Percentiles rank a stretch among this genome's conserved stretches.
Evolutionary conservation across 306 rosid species (phyloP).

Genomic region (Acmispon strigosus): DNA sequence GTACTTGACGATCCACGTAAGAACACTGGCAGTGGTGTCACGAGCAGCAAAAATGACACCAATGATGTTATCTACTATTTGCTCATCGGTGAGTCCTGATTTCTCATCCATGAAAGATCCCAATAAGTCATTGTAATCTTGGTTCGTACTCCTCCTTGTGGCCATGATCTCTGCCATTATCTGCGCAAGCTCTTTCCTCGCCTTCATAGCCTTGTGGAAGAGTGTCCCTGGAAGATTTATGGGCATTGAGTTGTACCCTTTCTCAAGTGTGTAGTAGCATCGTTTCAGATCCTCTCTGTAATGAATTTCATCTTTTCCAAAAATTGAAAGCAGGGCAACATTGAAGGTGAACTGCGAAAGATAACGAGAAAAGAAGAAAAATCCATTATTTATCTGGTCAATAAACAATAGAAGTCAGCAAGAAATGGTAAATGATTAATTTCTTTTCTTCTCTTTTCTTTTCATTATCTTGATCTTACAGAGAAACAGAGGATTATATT

Average conservation of each 20-base stretch:
- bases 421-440: not conserved
- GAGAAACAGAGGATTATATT: too few species aligned
- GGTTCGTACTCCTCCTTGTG: conserved; percentile 48
- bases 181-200: conserved; percentile 72
- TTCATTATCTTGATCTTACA: too few species aligned
- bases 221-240: conserved; percentile 83
- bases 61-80: conserved; percentile 79
- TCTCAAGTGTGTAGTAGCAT: conserved; percentile 80
- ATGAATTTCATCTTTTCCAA: conserved; percentile 64
- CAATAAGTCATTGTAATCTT: conserved; percentile 54
- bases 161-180: conserved; percentile 59
- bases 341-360: conserved; percentile 70
- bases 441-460: not conserved
- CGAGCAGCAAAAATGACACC: conserved; percentile 94
- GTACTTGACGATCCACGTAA: conserved; percentile 84
- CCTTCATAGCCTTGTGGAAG: conserved; percentile 85
- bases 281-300: conserved; percentile 71
- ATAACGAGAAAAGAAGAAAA: not conserved
- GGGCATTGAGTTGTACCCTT: conserved; percentile 96
- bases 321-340: conserved; percentile 72
- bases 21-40: conserved; percentile 84
- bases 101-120: conserved; percentile 74
- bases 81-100: conserved; percentile 76
- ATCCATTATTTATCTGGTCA: not conserved
- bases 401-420: not conserved